phyloP scores from a whole-genome alignment of 495 filamentous ascomycete species.

The Neurospora africana region DNA sequence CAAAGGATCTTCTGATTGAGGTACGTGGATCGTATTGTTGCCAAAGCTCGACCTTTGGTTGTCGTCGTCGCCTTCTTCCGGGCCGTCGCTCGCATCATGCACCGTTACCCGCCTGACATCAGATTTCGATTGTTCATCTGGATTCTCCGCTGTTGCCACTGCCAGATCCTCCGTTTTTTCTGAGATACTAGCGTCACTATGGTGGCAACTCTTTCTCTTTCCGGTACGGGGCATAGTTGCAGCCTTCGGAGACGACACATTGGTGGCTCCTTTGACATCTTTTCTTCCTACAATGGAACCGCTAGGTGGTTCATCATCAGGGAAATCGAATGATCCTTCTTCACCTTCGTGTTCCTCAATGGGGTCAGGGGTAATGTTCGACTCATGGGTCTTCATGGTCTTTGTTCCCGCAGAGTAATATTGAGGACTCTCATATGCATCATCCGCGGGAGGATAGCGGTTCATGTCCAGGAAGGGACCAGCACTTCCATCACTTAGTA shows the following conservation, averaged over 20 bases:
- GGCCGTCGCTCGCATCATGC: neutral
- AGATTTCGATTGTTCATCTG: neutral
- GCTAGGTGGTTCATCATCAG: neutral
- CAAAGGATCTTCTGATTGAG: neutral
- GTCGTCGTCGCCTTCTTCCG: neutral
- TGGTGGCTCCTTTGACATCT: neutral
- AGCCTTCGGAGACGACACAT: neutral
- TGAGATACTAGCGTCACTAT: neutral
- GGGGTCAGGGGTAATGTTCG: neutral
- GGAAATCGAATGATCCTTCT: neutral
- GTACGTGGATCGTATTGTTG: neutral
- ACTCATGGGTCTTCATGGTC: neutral
- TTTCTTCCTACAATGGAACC: neutral
- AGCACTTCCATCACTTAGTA: slow-evolving; percentile 19
- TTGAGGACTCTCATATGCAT: neutral
- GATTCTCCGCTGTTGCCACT: neutral
- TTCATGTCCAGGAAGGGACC: slow-evolving; percentile 7
- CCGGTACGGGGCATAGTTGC: neutral
- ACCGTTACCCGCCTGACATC: neutral
- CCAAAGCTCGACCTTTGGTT: neutral
- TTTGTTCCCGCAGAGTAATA: neutral
- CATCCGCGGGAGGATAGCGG: neutral
- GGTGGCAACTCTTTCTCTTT: neutral
- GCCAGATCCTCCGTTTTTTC: neutral
- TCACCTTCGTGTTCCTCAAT: neutral